These are phyloP conservation scores for Alternaria rosae DNA, from an alignment of 2,329 filamentous ascomycete species.

Conservation along the genomic window DNA sequence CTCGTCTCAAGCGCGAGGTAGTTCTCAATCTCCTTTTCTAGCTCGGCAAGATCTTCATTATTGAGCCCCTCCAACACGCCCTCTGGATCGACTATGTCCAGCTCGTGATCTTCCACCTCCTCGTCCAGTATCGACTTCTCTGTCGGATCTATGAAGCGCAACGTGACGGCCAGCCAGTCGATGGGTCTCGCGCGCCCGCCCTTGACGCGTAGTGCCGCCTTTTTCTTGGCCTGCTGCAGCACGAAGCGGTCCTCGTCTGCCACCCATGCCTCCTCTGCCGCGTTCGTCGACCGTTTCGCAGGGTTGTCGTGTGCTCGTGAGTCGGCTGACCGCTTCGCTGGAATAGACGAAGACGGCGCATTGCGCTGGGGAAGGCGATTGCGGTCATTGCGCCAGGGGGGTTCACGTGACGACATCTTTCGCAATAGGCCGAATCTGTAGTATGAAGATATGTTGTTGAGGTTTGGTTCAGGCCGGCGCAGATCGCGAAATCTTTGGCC, in stretches of 20 bases:
- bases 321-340: slow-evolving; percentile 54
- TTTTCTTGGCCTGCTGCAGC: slow-evolving; percentile 96
- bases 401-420: slow-evolving; percentile 43
- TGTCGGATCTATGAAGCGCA: slow-evolving; percentile 86
- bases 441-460: neutral
- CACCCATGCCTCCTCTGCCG: slow-evolving; percentile 71
- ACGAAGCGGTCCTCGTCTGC: slow-evolving; percentile 97
- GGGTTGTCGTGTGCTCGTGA: slow-evolving; percentile 49
- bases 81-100: slow-evolving; percentile 81
- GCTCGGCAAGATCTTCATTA: slow-evolving; percentile 71
- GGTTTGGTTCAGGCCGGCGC: neutral
- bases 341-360: slow-evolving; percentile 41
- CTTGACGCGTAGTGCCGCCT: slow-evolving; percentile 91
- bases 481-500: slow-evolving; percentile 22
- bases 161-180: slow-evolving; percentile 89
- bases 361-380: slow-evolving; percentile 28
- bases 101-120: slow-evolving; percentile 75
- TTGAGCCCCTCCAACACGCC: slow-evolving; percentile 78
- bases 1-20: slow-evolving; percentile 85
- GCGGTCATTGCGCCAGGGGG: slow-evolving; percentile 43
- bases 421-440: neutral
- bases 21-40: slow-evolving; percentile 82
- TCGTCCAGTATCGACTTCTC: slow-evolving; percentile 77
- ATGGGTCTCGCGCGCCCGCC: slow-evolving; percentile 91
- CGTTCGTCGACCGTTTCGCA: slow-evolving; percentile 55